phyloP scores from a whole-genome alignment of 768 basidiomycete species.

The Suillus fuscotomentosus region DNA sequence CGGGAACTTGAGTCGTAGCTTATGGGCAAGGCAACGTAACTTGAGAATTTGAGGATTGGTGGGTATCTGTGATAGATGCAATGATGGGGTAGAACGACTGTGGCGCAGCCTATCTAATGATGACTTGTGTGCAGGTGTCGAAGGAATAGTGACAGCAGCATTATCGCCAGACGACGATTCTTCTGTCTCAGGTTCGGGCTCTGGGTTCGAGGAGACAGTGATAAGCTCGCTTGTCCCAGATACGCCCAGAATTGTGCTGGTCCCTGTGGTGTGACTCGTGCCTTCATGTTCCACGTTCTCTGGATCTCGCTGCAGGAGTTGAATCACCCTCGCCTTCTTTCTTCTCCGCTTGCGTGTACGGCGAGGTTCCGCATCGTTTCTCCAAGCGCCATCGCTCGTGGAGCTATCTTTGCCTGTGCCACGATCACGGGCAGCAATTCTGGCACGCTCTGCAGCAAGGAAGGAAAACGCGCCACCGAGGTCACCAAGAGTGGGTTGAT shows the following conservation, averaged over 20 bases:
- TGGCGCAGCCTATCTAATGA: slow-evolving; percentile 34
- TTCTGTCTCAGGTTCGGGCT: slow-evolving; percentile 21
- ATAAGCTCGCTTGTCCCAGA: slow-evolving; percentile 18
- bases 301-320: slow-evolving; percentile 25
- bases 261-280: neutral
- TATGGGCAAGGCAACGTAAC: slow-evolving; percentile 53
- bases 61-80: slow-evolving; percentile 39
- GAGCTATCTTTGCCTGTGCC: slow-evolving; percentile 30
- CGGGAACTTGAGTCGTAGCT: slow-evolving; percentile 55
- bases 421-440: slow-evolving; percentile 42
- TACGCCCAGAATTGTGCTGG: neutral
- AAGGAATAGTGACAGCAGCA: slow-evolving; percentile 19
- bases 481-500: slow-evolving; percentile 67
- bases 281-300: slow-evolving; percentile 5
- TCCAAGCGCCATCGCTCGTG: slow-evolving; percentile 38
- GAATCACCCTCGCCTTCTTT: slow-evolving; percentile 34
- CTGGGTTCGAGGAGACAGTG: slow-evolving; percentile 15
- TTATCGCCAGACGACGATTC: slow-evolving; percentile 28
- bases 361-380: slow-evolving; percentile 39
- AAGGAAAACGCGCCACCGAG: slow-evolving; percentile 76
- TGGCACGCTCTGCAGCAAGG: slow-evolving; percentile 66
- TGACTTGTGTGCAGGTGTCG: slow-evolving; percentile 27
- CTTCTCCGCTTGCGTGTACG: slow-evolving; percentile 38
- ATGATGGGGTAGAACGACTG: slow-evolving; percentile 46
- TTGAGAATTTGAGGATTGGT: slow-evolving; percentile 49